Percentiles rank a stretch among this genome's conserved stretches.
Conservation (phyloP, 2,329 filamentous ascomycete species). For the Endoconidiophora polonica region DNA sequence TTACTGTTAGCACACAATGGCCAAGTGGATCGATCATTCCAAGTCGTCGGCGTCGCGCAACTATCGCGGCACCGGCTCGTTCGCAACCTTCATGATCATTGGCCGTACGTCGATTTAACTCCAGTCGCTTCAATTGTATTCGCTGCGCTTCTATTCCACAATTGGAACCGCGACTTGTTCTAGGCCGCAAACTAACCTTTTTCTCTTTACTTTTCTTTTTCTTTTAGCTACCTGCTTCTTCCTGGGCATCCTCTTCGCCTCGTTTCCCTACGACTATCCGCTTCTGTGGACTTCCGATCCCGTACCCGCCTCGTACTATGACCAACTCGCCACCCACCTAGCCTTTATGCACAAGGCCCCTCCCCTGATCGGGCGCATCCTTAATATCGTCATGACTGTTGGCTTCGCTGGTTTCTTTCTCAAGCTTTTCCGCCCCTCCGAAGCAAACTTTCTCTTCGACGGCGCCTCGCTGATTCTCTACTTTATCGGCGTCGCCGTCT, state of each 20-base stretch:
- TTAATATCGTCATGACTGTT: conserved; percentile 81
- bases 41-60: conserved; percentile 41
- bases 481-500: conserved; percentile 77
- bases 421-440: conserved; percentile 87
- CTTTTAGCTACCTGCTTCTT: conserved; percentile 76
- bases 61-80: conserved; percentile 50
- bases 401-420: conserved; percentile 77
- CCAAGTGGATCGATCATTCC: conserved; percentile 32
- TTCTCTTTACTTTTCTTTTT: conserved; percentile 4
- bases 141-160: conserved; percentile 1
- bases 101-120: conserved; percentile 43
- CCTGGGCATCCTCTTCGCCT: conserved; percentile 91
- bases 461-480: conserved; percentile 68
- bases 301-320: conserved; percentile 53
- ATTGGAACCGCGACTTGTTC: too few relatives aligned
- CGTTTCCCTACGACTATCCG: conserved; percentile 89
- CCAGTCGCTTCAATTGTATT: neutral
- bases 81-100: conserved; percentile 93
- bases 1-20: conserved; percentile 7
- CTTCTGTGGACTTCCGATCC: conserved; percentile 62
- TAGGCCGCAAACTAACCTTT: conserved; percentile 8
- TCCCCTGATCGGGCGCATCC: conserved; percentile 77
- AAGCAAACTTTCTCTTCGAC: conserved; percentile 92
- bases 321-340: conserved; percentile 77
- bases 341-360: conserved; percentile 82